Percentiles rank a stretch among this genome's conserved stretches.
These are phyloP conservation scores for Microbotryum saponariae DNA, from an alignment of 1,284 basidiomycete genomes.

Conservation along the genomic window DNA sequence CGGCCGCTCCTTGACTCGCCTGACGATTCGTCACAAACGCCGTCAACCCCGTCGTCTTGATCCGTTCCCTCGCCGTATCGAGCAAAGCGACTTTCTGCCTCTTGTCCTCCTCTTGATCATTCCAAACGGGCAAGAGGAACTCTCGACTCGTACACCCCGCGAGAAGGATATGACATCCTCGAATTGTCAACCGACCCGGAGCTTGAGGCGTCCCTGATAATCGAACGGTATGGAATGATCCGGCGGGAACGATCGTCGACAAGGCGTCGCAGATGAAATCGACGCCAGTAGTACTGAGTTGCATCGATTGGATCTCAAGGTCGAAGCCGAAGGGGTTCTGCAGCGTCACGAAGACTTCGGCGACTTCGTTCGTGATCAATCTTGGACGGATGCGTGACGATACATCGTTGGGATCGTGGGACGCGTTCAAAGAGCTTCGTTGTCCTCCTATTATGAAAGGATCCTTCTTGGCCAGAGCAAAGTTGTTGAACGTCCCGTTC, in stretches of 20 bases:
- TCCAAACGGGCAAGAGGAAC: slow-evolving; percentile 66
- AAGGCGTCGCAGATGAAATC: slow-evolving; percentile 58
- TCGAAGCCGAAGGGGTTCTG: slow-evolving; percentile 87
- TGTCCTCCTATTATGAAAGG: slow-evolving; percentile 62
- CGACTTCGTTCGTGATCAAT: slow-evolving; percentile 71
- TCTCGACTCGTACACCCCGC: slow-evolving; percentile 63
- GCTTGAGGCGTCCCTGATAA: slow-evolving; percentile 60
- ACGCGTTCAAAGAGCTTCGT: slow-evolving; percentile 46
- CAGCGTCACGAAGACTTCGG: slow-evolving; percentile 76
- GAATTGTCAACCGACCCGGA: slow-evolving; percentile 61
- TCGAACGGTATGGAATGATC: slow-evolving; percentile 63
- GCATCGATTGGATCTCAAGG: slow-evolving; percentile 70
- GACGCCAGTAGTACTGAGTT: slow-evolving; percentile 76
- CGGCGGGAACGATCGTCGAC: slow-evolving; percentile 60
- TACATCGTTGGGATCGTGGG: slow-evolving; percentile 2
- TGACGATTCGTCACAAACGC: slow-evolving; percentile 1
- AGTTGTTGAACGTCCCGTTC: slow-evolving; percentile 18
- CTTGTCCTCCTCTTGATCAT: slow-evolving; percentile 61
- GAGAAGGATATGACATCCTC: slow-evolving; percentile 69
- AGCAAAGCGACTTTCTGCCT: slow-evolving; percentile 43
- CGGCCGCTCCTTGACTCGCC: neutral
- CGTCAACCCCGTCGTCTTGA: slow-evolving; percentile 48
- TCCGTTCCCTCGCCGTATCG: slow-evolving; percentile 39
- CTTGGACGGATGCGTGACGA: slow-evolving; percentile 35
- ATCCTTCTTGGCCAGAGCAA: slow-evolving; percentile 38